Evolutionary conservation across 1,284 basidiomycete species (phyloP).

Genomic region (Fomes fomentarius): DNA sequence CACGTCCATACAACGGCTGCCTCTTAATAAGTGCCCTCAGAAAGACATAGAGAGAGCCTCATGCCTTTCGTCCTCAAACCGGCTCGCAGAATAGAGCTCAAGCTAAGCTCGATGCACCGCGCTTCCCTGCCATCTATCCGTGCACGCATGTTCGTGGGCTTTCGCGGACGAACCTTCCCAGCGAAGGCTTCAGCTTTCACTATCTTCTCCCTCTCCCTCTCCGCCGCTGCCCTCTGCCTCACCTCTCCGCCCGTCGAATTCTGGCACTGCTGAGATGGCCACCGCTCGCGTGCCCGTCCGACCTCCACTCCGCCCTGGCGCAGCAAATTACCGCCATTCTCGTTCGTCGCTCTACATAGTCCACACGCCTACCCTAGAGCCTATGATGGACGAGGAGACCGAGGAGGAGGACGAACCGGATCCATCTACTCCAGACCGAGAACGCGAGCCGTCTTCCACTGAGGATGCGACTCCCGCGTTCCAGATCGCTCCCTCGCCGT

Average conservation of each 20-base stretch:
- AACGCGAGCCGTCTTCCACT: slow-evolving; percentile 5
- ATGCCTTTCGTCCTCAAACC: slow-evolving; percentile 1
- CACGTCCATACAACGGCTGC: neutral
- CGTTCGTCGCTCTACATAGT: slow-evolving; percentile 17
- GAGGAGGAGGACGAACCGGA: slow-evolving; percentile 17
- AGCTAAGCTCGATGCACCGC: neutral
- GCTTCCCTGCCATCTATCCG: slow-evolving; percentile 9
- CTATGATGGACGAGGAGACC: slow-evolving; percentile 19
- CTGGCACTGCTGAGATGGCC: slow-evolving; percentile 8
- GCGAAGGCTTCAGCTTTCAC: slow-evolving; percentile 5
- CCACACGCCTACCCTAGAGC: slow-evolving; percentile 20
- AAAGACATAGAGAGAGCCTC: neutral
- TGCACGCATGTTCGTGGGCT: slow-evolving; percentile 9
- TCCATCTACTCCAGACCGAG: slow-evolving; percentile 5
- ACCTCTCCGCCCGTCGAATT: neutral
- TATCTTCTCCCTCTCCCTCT: slow-evolving; percentile 2
- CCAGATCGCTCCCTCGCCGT: slow-evolving; percentile 14
- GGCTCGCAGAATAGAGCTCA: neutral
- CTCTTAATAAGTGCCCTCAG: slow-evolving; percentile 4
- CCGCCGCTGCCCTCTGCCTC: neutral
- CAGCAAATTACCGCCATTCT: slow-evolving; percentile 8
- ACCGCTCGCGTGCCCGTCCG: neutral
- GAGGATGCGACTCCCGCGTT: slow-evolving; percentile 18
- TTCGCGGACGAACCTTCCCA: slow-evolving; percentile 11
- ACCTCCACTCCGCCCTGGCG: neutral